Conservation (phyloP, 139 green algal species). For the Coccomyxa sp. region DNA sequence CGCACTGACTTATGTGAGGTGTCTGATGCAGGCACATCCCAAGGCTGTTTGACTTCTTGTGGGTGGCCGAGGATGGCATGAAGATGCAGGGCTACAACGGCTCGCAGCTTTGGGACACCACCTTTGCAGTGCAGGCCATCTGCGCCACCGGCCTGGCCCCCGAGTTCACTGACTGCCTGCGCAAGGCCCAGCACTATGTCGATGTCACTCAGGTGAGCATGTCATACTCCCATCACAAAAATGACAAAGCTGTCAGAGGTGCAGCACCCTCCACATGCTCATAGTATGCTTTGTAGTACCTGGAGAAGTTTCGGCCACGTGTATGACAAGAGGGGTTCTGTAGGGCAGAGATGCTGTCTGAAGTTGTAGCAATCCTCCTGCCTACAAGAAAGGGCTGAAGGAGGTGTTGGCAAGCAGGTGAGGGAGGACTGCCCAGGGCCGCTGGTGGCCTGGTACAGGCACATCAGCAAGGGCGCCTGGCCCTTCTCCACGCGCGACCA, state of each 20-base stretch:
- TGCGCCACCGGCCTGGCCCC: slow-evolving; percentile 33
- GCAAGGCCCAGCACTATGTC: slow-evolving; percentile 75
- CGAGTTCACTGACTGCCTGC: slow-evolving; percentile 46
- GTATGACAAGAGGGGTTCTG: no score
- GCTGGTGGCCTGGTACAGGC: slow-evolving; percentile 80
- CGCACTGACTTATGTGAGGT: no score
- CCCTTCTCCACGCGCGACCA: slow-evolving; percentile 94
- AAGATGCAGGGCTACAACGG: slow-evolving; percentile 99
- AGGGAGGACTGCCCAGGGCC: slow-evolving; percentile 59
- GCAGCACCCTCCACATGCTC: no score
- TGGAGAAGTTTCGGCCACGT: no score
- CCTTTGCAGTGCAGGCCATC: slow-evolving; percentile 90
- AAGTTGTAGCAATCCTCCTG: not conserved
- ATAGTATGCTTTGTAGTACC: no score
- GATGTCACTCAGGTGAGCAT: slow-evolving; percentile 61
- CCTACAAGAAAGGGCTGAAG: slow-evolving; percentile 23
- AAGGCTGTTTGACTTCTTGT: slow-evolving; percentile 91
- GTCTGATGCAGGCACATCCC: slow-evolving; percentile 65
- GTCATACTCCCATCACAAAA: not conserved
- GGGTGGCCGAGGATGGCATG: slow-evolving; percentile 98
- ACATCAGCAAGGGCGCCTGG: slow-evolving; percentile 96
- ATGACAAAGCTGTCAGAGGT: no score
- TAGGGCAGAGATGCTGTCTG: no score
- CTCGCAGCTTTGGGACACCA: slow-evolving; percentile 95
- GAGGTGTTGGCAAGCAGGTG: slow-evolving; percentile 48